Evolutionary conservation across 1,284 basidiomycete species (phyloP).

Genomic region (Fistulinella cinereoalba): DNA sequence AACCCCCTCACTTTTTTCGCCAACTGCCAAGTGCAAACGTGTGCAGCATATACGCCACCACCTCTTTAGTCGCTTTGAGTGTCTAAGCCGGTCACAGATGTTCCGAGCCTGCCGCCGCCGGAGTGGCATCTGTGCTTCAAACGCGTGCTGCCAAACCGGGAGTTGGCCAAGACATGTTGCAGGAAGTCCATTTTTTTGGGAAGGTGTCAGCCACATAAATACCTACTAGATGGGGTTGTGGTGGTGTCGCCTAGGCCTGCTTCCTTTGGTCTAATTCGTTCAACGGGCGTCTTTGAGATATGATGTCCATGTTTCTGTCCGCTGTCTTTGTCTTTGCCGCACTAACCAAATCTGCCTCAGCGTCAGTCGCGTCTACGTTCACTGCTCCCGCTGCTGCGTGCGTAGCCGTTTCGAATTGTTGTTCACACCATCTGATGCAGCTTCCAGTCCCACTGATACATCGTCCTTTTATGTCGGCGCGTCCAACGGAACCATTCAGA

Average conservation of each 20-base stretch:
- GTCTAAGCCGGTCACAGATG: no score
- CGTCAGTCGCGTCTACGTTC: slow-evolving; percentile 16
- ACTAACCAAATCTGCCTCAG: slow-evolving; percentile 16
- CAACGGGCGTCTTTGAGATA: no score
- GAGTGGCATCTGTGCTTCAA: background rate
- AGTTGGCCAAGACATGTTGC: no score
- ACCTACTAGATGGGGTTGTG: slow-evolving; percentile 7
- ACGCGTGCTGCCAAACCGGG: background rate
- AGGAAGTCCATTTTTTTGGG: no score
- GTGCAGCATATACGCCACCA: no score
- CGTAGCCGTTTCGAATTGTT: slow-evolving; percentile 6
- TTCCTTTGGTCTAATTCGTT: no score
- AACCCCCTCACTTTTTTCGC: no score
- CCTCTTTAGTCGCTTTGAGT: no score
- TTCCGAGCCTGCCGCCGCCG: no score
- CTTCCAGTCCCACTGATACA: slow-evolving; percentile 22
- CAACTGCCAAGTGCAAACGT: no score
- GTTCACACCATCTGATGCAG: slow-evolving; percentile 1
- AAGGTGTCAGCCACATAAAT: slow-evolving; percentile 10
- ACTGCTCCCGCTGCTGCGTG: slow-evolving; percentile 27
- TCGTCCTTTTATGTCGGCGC: slow-evolving; percentile 27
- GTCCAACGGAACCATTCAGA: slow-evolving; percentile 22
- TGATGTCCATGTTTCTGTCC: slow-evolving; percentile 22
- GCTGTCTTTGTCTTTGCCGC: slow-evolving; percentile 17
- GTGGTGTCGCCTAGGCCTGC: no score